Conservation (phyloP, 2,329 filamentous ascomycete genomes). For the Phyllosticta citriasiana region DNA sequence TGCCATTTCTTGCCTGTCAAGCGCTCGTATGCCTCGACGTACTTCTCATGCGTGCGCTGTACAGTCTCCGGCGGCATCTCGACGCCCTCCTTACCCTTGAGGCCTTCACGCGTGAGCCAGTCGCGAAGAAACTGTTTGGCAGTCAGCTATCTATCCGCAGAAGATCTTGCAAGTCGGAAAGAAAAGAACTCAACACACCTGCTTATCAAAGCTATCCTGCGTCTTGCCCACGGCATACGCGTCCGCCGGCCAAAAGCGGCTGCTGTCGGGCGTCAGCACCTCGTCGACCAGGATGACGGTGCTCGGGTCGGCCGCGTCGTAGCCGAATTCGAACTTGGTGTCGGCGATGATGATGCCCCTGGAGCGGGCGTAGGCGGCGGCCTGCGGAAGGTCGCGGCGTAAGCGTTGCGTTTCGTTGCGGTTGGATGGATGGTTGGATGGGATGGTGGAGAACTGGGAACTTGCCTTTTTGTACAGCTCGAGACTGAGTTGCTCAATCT, state of each 20-base stretch:
- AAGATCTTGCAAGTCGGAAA: neutral
- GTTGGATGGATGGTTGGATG: neutral
- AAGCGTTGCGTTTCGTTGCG: too few species aligned
- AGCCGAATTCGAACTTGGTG: conserved; percentile 68
- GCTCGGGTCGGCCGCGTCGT: conserved; percentile 43
- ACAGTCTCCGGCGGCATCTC: conserved; percentile 63
- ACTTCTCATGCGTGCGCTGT: conserved; percentile 58
- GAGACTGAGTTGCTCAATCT: conserved; percentile 56
- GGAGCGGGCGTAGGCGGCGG: conserved; percentile 52
- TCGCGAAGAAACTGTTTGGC: conserved; percentile 51
- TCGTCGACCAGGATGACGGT: conserved; percentile 71
- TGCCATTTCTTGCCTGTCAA: conserved; percentile 45
- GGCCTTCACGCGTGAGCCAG: conserved; percentile 63
- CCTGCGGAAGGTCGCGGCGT: conserved; percentile 22
- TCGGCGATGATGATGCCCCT: conserved; percentile 69
- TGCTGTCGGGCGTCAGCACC: conserved; percentile 66
- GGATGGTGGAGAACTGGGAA: neutral
- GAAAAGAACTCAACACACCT: neutral
- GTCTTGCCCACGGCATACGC: conserved; percentile 62
- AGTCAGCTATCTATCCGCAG: neutral
- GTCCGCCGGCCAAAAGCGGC: conserved; percentile 74
- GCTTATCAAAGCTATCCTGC: conserved; percentile 81
- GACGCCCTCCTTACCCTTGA: conserved; percentile 68
- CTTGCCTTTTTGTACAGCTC: conserved; percentile 48
- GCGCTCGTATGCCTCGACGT: conserved; percentile 63